Percentiles rank a stretch among this genome's conserved stretches.
Evolutionary conservation across 2,329 filamentous ascomycete species (phyloP).

Genomic region (Cladosporium sp.): DNA sequence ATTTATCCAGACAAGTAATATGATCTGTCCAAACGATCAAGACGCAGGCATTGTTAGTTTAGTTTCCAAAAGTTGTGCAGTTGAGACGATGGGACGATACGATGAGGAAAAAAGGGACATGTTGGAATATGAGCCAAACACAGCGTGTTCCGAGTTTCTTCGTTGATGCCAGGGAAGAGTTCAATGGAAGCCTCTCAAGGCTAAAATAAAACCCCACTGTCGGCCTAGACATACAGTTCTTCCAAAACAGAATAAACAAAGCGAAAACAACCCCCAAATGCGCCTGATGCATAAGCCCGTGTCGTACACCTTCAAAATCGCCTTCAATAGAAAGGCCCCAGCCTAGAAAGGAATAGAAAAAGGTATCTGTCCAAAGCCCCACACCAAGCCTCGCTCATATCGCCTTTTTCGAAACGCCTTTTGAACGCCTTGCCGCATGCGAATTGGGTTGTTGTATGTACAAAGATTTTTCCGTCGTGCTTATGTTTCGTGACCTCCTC

Average conservation of each 20-base stretch:
- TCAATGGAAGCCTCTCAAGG: neutral
- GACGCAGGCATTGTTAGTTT: no score
- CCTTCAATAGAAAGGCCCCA: neutral
- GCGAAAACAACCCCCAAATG: neutral
- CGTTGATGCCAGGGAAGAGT: neutral
- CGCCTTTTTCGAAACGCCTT: neutral
- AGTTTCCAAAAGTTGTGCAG: no score
- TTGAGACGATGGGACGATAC: no score
- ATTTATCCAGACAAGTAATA: no score
- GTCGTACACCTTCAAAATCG: neutral
- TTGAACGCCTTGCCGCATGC: slow-evolving; percentile 10
- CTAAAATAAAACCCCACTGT: neutral
- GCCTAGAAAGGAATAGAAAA: neutral
- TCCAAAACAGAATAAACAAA: neutral
- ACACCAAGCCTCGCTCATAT: neutral
- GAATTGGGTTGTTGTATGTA: slow-evolving; percentile 5
- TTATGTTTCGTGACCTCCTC: neutral
- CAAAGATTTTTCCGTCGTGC: neutral
- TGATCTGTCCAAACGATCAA: no score
- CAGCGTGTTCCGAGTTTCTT: neutral
- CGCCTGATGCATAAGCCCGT: neutral
- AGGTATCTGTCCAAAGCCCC: neutral
- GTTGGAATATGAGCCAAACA: no score
- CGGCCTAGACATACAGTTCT: neutral
- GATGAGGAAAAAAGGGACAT: no score